These are phyloP conservation scores for Syzygium jambos DNA, from an alignment of 345 rosid species.

Conservation along the genomic window DNA sequence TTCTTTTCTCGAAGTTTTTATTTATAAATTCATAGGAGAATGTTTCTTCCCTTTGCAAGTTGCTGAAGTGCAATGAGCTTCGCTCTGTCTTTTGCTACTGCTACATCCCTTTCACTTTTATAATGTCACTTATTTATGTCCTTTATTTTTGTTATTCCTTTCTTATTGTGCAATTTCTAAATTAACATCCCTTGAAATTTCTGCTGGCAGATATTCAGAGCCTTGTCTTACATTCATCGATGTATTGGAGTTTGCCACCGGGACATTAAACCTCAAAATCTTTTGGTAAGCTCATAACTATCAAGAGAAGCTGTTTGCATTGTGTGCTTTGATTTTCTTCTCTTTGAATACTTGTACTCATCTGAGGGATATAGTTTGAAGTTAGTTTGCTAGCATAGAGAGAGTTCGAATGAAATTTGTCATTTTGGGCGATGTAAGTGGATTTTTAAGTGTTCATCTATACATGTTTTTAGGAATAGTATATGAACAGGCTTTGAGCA, in stretches of 20 bases:
- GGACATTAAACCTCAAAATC: conserved; percentile 97
- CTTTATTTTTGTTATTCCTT: neutral
- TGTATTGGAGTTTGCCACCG: conserved; percentile 89
- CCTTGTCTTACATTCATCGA: conserved; percentile 85
- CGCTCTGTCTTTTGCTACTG: neutral
- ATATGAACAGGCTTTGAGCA: neutral
- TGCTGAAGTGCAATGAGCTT: neutral
- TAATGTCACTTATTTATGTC: neutral
- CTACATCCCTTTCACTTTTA: neutral
- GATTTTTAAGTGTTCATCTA: neutral
- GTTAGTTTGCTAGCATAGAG: neutral
- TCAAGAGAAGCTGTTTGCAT: neutral
- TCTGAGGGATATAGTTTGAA: neutral
- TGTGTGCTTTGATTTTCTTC: neutral
- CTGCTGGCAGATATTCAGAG: conserved; percentile 69
- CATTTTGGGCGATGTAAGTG: neutral
- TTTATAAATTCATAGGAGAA: neutral
- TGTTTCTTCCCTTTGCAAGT: neutral
- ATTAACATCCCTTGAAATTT: neutral
- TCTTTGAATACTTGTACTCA: neutral
- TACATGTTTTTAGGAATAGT: neutral
- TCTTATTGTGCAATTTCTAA: neutral
- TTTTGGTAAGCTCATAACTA: conserved; percentile 48
- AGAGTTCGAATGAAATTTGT: neutral
- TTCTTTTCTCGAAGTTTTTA: neutral